Base-by-base conservation (phyloP, 179 eudicot genomes). In the Silene coronaria region DNA sequence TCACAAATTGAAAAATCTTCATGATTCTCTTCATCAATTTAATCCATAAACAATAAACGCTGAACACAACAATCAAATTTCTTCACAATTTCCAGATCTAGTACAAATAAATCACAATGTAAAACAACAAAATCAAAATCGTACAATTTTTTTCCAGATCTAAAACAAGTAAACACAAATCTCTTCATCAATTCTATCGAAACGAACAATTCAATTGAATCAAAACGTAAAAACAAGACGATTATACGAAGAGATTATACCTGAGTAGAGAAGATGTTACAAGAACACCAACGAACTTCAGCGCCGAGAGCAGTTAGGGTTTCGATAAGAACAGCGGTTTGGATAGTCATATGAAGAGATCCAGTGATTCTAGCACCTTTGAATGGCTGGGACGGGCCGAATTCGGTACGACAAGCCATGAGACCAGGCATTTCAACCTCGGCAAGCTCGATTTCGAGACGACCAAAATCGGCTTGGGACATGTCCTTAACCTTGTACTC, bases 341-440 rank as follows among this genome's bases (percentile, higher is more conserved):
- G 96, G 51, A 88, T 88, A 6, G 96, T 88, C 92, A 90, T 88
- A 75, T 90, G 96, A 9, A 88, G 88, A 4, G 89, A 86, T 13
- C 96, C 92, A 38, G 90, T 88, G 82, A 88, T 88, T 53, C 73
- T 85, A 16, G 96, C 96, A 0, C 96, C 96, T 78, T 88, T 87
- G 48, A 90, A 88, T 0, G 96, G 96, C 80, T 87, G 92, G 2
- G 88, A 79, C 0, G 96, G 88, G 10, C 96, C 96, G 76, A 83
- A 90, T 36, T 90, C 96, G 51, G 90, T 66, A 2, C 96, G 83
- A 74, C 88, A 87, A 12, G 96, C 76, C 89, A 90, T 87, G 64
- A 90, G 84, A 4, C 96, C 92, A 10, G 92, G 96, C 92, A 90
- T 90, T 65, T 90, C 96, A 34, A 90, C 96, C 72, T 90, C 92